Base-by-base conservation (phyloP, 1,284 basidiomycete genomes). In the Tilletia setariae region DNA sequence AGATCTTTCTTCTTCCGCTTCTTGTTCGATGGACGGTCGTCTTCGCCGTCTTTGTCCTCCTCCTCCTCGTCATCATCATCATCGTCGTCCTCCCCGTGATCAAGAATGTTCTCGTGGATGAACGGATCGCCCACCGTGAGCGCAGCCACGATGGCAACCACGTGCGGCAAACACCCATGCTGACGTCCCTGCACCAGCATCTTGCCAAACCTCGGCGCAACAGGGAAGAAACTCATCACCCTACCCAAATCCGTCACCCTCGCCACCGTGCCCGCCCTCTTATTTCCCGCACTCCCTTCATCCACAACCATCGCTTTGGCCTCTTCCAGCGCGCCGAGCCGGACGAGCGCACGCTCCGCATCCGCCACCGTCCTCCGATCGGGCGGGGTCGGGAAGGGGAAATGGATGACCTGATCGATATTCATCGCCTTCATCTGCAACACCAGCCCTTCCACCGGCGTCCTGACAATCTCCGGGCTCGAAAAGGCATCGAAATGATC, bases 401-500 rank as follows among this genome's bases (percentile, higher is more conserved):
- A 99, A 84, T 98, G 97, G 76, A 92, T 87, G 25, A 98, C 93
- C 0, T 92, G 87, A 79, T 98, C 94, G 70, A 99, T 94, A 80
- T 97, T 93, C 94, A 99, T 98, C 81, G 90, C 90, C 86, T 99
- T 98, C 96, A 99, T 98, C 84, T 97, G 93, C 43, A 98, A 86
- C 13, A 98, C 93, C 28, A 98, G 89, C 0, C 94, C 94, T 78
- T 98, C 96, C 76, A 98, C 95, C 0, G 96, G 95, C 85, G 93
- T 94, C 32, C 95, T 90, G 56, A 94, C 86, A 71, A 98, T 96
- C 83, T 99, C 96, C 1, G 96, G 95, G 70, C 89, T 85, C 0
- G 92, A 88, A 83, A 96, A 96, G 69, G 89, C 84, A 32, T 90
- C 88, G 80, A 98, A 96, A 83, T 95, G 89, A 78, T 95, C 89